phyloP scores from a whole-genome alignment of 768 basidiomycete genomes.

The Xerocomellus intermedius region DNA sequence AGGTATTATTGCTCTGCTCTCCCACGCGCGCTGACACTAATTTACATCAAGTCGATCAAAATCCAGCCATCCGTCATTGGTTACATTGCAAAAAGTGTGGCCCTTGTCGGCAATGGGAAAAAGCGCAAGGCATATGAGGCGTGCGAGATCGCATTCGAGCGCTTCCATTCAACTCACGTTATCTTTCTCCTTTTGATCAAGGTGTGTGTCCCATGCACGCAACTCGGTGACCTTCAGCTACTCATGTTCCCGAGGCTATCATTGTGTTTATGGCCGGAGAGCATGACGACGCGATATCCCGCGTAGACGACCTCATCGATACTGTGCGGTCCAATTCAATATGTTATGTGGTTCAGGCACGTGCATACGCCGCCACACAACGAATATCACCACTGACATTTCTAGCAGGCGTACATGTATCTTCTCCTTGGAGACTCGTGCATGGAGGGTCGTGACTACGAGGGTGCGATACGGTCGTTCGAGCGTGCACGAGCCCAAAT shows the following conservation, averaged over 20 bases:
- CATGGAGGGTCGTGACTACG: neutral
- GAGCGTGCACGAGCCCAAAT: neutral
- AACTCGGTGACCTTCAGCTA: rapidly evolving
- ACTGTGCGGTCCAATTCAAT: neutral
- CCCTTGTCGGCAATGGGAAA: neutral
- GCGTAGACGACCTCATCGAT: neutral
- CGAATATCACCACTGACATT: neutral
- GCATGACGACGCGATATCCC: neutral
- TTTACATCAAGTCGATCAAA: neutral
- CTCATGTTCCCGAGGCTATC: neutral
- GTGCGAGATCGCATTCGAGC: neutral
- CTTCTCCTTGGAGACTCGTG: neutral
- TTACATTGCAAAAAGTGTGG: neutral
- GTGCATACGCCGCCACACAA: neutral
- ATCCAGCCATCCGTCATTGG: neutral
- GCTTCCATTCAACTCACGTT: neutral
- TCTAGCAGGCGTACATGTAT: neutral
- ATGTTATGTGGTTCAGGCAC: neutral
- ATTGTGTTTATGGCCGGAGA: neutral
- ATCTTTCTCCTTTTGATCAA: neutral
- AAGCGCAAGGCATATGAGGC: neutral
- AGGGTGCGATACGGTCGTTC: neutral
- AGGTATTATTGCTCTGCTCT: neutral
- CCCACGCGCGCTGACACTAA: neutral
- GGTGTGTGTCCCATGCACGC: neutral